Evolutionary conservation across 208 protist genomes (phyloP).

Genomic region (Sergeia podlipaevii): DNA sequence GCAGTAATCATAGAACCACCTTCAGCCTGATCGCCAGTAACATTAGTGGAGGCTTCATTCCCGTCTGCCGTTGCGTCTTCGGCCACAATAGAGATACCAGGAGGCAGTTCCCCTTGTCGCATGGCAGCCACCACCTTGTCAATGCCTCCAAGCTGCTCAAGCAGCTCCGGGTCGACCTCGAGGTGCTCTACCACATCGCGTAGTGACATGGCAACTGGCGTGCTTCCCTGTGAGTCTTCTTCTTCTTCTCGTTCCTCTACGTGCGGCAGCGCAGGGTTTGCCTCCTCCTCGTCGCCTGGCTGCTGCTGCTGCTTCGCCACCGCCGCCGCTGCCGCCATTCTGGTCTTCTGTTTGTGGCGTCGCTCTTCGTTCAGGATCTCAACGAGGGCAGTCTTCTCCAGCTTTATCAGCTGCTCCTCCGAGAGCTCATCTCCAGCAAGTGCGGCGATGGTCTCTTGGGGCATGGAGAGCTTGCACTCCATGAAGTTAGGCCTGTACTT

Average conservation of each 20-base stretch:
- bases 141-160: neutral
- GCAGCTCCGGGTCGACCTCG: neutral
- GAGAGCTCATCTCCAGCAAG: conserved; percentile 69
- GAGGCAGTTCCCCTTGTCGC: neutral
- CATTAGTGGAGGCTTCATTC: neutral
- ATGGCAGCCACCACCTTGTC: neutral
- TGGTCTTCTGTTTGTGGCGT: neutral
- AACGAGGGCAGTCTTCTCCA: conserved; percentile 84
- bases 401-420: conserved; percentile 88
- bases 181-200: conserved; percentile 12
- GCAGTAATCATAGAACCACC: too few species aligned
- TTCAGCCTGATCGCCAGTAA: too few species aligned
- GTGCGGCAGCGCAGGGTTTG: too few species aligned
- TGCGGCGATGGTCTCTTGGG: conserved; percentile 71
- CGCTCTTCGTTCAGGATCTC: conserved; percentile 60
- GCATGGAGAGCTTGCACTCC: conserved; percentile 64
- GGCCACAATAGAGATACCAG: neutral
- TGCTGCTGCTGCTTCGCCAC: neutral
- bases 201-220: neutral
- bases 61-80: neutral
- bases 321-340: neutral
- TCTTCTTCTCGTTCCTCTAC: neutral
- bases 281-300: neutral
- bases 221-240: conserved; percentile 8
- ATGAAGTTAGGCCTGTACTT: conserved; percentile 52